phyloP scores from a whole-genome alignment of 139 green algal species.

The Chlorella ohadii region DNA sequence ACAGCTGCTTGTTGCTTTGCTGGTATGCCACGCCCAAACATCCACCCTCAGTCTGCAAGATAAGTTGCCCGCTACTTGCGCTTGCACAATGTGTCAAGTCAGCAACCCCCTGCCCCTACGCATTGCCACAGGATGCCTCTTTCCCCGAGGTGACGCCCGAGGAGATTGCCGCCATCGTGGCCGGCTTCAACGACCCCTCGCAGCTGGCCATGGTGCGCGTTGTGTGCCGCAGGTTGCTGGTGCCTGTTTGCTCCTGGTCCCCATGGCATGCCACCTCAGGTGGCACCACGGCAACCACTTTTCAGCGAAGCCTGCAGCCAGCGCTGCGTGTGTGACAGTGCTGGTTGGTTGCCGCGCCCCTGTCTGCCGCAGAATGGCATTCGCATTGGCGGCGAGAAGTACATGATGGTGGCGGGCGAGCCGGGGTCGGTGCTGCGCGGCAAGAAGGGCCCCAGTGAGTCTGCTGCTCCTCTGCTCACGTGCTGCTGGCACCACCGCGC shows the following conservation, averaged over 20 bases:
- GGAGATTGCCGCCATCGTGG: constrained; percentile 57
- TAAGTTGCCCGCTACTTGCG: too few species aligned
- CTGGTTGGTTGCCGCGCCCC: neutral
- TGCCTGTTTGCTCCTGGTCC: neutral
- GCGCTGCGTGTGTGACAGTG: neutral
- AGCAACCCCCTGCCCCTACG: neutral
- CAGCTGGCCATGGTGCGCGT: neutral
- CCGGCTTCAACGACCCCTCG: constrained; percentile 58
- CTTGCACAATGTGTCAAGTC: too few species aligned
- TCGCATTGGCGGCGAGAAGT: constrained; percentile 68
- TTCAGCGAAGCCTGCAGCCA: too few species aligned
- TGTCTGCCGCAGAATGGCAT: constrained; percentile 49
- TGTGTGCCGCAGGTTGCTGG: neutral
- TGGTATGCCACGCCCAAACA: too few species aligned
- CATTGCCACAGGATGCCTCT: constrained; percentile 61
- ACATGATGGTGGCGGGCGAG: constrained; percentile 67
- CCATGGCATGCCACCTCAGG: too few species aligned
- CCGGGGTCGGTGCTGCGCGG: constrained; percentile 71
- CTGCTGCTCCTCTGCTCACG: too few species aligned
- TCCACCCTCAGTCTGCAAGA: too few species aligned
- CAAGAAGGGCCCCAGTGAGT: constrained; percentile 62
- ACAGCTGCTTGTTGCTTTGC: too few species aligned
- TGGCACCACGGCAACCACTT: too few species aligned
- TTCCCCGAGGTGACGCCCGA: constrained; percentile 69
- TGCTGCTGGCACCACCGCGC: neutral